Evolutionary conservation across 129 eudicot genomes (phyloP).

Genomic region (Glebionis coronaria): DNA sequence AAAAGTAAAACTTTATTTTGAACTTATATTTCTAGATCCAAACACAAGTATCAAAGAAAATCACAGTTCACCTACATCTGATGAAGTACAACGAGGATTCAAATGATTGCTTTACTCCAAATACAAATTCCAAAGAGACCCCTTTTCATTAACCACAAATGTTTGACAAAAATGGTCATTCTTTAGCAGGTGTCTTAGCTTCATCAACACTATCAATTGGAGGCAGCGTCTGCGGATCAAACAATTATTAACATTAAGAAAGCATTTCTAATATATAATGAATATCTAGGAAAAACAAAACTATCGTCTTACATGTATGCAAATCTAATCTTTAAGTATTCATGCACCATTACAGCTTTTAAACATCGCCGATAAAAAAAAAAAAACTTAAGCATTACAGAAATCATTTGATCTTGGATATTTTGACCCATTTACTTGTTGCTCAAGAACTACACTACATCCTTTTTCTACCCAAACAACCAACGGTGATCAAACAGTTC

Average conservation of each 20-base stretch:
- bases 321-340: conserved; percentile 4
- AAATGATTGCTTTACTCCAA: not conserved
- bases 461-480: too few relatives aligned
- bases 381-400: not conserved
- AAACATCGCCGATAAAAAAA: too few relatives aligned
- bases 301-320: not conserved
- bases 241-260: not conserved
- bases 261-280: not conserved
- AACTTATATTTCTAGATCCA: conserved; percentile 6
- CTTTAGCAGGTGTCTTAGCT: conserved; percentile 27
- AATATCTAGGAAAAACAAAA: not conserved
- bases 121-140: conserved; percentile 12
- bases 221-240: conserved; percentile 36
- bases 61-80: conserved; percentile 8
- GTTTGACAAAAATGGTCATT: conserved; percentile 18
- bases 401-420: conserved; percentile 11
- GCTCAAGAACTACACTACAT: too few relatives aligned
- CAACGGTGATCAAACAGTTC: too few relatives aligned
- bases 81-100: not conserved
- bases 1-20: not conserved
- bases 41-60: conserved; percentile 9
- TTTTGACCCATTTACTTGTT: conserved; percentile 5
- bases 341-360: not conserved
- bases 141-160: conserved; percentile 15
- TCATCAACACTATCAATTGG: conserved; percentile 24